Percentiles rank a stretch among this genome's conserved stretches.
These are phyloP conservation scores for Globisporangium ultimum DNA, from an alignment of 352 stramenopile genomes.

Conservation along the genomic window DNA sequence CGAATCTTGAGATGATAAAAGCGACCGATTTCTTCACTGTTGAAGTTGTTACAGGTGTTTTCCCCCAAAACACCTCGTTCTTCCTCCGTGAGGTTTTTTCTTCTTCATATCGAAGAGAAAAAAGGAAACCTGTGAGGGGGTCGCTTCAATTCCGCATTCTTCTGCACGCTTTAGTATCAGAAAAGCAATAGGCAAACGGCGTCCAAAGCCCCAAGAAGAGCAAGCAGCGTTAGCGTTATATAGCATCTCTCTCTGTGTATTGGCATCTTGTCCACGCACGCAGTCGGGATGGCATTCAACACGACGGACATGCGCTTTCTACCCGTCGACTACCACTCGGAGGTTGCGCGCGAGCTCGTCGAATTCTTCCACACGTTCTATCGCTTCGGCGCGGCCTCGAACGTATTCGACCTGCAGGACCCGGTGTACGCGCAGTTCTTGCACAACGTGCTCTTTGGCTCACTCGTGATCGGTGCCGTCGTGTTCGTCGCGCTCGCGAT, in stretches of 20 bases:
- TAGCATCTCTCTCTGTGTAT: no score
- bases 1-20: no score
- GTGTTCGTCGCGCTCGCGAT: conserved; percentile 66
- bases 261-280: no score
- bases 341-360: conserved; percentile 59
- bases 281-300: background rate
- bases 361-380: conserved; percentile 83
- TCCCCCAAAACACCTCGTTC: background rate
- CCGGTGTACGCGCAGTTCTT: conserved; percentile 58
- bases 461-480: conserved; percentile 50
- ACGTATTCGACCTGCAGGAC: conserved; percentile 52
- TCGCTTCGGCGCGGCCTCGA: conserved; percentile 54
- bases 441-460: conserved; percentile 68
- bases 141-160: background rate
- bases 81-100: background rate
- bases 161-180: background rate
- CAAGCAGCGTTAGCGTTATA: no score
- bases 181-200: background rate
- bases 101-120: background rate
- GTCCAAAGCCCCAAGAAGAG: background rate
- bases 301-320: conserved; percentile 41
- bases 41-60: background rate
- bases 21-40: no score
- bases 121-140: background rate
- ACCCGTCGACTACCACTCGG: conserved; percentile 64